A percentile compares a stretch with the other conserved stretches of the same genome.
phyloP scores from a whole-genome alignment of 495 filamentous ascomycete species.

The Aspergillus affinis region DNA sequence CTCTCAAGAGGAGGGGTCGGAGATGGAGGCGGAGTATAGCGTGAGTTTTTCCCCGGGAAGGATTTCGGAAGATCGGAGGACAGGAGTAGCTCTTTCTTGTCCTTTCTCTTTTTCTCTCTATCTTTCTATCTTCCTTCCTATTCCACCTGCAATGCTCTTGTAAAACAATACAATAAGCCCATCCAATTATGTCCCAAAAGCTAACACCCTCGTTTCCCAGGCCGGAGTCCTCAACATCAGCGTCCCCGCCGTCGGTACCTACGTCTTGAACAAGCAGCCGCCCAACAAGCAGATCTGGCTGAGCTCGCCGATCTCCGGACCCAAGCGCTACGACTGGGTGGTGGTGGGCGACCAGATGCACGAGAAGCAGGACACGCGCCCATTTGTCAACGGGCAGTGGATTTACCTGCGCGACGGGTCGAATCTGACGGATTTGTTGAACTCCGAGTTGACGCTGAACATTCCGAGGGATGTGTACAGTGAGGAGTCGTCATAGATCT shows the following conservation, averaged over 20 bases:
- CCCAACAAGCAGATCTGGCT: slow-evolving; percentile 98
- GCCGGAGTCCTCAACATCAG: slow-evolving; percentile 79
- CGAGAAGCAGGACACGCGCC: slow-evolving; percentile 69
- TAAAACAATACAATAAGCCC: too few species aligned
- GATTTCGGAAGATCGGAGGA: not conserved
- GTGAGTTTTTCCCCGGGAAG: slow-evolving; percentile 29
- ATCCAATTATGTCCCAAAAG: not conserved
- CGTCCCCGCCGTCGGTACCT: slow-evolving; percentile 68
- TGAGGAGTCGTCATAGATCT: slow-evolving; percentile 14
- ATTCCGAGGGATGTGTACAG: slow-evolving; percentile 45
- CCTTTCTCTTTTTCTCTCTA: not conserved
- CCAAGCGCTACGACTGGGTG: slow-evolving; percentile 90
- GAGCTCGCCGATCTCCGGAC: slow-evolving; percentile 85
- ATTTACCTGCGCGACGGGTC: slow-evolving; percentile 80
- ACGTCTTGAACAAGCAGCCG: slow-evolving; percentile 96
- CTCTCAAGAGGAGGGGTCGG: slow-evolving; percentile 43
- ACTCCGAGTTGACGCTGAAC: slow-evolving; percentile 58
- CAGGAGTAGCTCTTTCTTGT: not conserved
- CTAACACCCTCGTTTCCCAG: slow-evolving; percentile 35
- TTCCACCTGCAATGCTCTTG: not conserved
- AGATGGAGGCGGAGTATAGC: slow-evolving; percentile 59
- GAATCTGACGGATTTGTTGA: slow-evolving; percentile 68
- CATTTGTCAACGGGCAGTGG: slow-evolving; percentile 61
- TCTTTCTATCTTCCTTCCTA: not conserved
- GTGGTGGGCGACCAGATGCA: slow-evolving; percentile 65